Percentiles rank a stretch among this genome's conserved stretches.
Conservation (phyloP, 306 rosid species). For the Quercus cerris region DNA sequence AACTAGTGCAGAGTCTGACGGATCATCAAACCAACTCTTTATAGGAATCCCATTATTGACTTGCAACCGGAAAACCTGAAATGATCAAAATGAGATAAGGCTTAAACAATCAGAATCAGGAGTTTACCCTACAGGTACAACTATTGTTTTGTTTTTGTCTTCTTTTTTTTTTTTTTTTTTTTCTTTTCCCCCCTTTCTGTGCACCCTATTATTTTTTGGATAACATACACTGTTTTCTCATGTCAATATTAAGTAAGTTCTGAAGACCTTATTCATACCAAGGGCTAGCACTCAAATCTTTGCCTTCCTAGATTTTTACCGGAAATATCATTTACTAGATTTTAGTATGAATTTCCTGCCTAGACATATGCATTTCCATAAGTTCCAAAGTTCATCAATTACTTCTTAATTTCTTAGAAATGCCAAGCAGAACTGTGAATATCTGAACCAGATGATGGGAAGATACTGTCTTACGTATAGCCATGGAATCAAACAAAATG, state of each 20-base stretch:
- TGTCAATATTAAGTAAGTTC: background rate
- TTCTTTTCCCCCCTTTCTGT: background rate
- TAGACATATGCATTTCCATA: background rate
- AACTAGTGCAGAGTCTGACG: conserved; percentile 71
- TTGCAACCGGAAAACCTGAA: conserved; percentile 98
- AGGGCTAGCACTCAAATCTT: background rate
- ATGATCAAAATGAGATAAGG: conserved; percentile 27
- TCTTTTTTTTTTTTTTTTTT: background rate
- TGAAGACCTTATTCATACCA: background rate
- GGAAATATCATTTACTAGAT: background rate
- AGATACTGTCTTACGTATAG: background rate
- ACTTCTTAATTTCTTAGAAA: background rate
- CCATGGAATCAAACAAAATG: background rate
- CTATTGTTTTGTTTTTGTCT: background rate
- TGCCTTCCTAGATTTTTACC: background rate
- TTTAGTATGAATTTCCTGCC: background rate
- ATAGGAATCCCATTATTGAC: conserved; percentile 98
- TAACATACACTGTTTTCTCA: background rate
- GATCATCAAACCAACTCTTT: conserved; percentile 99
- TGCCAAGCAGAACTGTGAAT: background rate
- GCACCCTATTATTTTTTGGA: background rate
- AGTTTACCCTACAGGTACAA: conserved; percentile 10
- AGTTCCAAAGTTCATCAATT: background rate
- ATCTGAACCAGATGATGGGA: background rate
- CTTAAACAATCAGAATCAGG: conserved; percentile 24